These are phyloP conservation scores for Pistacia vera DNA, from an alignment of 345 rosid genomes.

Conservation along the genomic window DNA sequence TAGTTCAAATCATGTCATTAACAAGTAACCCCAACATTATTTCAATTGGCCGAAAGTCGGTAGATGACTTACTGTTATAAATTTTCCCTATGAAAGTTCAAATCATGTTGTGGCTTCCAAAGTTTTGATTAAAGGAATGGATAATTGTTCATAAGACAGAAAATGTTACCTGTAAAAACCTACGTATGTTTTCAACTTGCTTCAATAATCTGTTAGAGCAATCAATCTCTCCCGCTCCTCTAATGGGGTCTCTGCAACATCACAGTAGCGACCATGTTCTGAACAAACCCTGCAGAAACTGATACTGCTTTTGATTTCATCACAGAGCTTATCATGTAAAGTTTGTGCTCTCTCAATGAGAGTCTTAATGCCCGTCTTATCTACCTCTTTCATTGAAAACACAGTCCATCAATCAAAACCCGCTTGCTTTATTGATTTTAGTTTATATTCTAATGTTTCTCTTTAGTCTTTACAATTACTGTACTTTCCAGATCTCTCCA, in stretches of 20 bases:
- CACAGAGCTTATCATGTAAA: constrained; percentile 29
- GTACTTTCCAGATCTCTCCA: neutral
- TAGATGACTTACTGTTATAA: too few species aligned
- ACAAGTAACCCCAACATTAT: neutral
- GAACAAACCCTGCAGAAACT: constrained; percentile 36
- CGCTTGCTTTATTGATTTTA: neutral
- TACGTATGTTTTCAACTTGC: constrained; percentile 27
- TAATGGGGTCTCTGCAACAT: constrained; percentile 26
- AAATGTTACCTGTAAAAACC: constrained; percentile 32
- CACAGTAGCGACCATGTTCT: constrained; percentile 26
- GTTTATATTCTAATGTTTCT: neutral
- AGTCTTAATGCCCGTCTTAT: constrained; percentile 26
- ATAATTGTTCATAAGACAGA: neutral
- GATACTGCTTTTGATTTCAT: constrained; percentile 24
- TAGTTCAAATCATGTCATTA: too few species aligned
- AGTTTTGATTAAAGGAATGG: neutral
- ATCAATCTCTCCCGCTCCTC: constrained; percentile 35
- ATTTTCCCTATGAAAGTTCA: neutral
- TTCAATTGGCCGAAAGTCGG: neutral
- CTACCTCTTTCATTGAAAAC: constrained; percentile 31
- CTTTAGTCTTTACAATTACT: neutral
- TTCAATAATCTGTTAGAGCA: constrained; percentile 39
- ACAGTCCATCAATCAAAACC: constrained; percentile 19
- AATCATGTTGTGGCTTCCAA: neutral
- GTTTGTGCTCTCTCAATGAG: constrained; percentile 39